Base-by-base conservation (phyloP, 2,329 filamentous ascomycete genomes). In the Phoma sp. region DNA sequence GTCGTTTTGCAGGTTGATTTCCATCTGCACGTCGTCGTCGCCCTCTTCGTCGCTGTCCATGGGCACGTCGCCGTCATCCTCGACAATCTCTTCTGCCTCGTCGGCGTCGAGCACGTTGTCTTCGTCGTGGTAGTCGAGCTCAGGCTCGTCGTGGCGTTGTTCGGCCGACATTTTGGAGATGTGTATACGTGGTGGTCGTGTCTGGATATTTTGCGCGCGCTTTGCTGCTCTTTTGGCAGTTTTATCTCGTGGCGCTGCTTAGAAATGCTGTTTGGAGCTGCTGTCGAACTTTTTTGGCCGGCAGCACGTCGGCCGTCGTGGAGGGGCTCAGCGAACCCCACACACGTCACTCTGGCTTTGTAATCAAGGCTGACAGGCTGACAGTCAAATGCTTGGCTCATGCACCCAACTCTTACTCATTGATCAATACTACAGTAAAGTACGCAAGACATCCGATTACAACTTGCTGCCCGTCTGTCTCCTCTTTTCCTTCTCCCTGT, bases 1-100 rank as follows among this genome's bases (percentile, higher is more conserved):
- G 82, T 99, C 94, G 81, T 98, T 99, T 60, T 95, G 86, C 6
- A 98, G 82, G 37, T 85, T 79, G 37, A 97, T 86, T 74, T 95
- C 91, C 74, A 88, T 80, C 6, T 73, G 63, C 53, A 81, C 71
- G 65, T 88, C 78, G 47, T 84, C 60, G 25, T 77, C 83, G 39
- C 81, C 81, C 40, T 82, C 83, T 27, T 90, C 88, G 49, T 87
- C 86, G 4, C 87, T 90, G 70, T 94, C 91, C 91, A 96, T 96
- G 38, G 85, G 85, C 49, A 91, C 83, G 73, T 96, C 83, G 45
- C 84, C 87, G 57, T 86, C 88, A 31, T 84, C 80, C 38, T 80
- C 72, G 50, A 92, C 83, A 74, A 95, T 88, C 77, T 96, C 92
- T 25, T 85, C 88, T 2, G 86, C 88, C 63, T 96, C 93, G 33